These are phyloP conservation scores for Cairneyella variabilis DNA, from an alignment of 495 filamentous ascomycete species.

Conservation along the genomic window DNA sequence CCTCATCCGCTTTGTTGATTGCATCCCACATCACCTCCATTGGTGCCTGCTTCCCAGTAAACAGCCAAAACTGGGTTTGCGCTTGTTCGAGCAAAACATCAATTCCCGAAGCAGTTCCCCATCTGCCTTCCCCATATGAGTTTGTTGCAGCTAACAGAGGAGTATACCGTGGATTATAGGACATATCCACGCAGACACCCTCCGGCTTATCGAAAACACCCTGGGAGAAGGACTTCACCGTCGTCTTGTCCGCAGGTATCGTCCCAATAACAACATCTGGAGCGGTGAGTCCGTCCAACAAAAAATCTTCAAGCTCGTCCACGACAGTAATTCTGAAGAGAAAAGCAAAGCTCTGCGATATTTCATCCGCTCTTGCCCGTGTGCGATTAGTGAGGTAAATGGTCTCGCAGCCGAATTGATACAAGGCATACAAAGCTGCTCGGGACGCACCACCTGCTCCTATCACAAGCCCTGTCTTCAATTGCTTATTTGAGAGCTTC, in stretches of 20 bases:
- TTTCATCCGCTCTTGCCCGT: slow-evolving; percentile 1
- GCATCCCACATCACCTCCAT: slow-evolving; percentile 7
- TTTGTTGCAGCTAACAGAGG: neutral
- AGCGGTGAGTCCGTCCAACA: neutral
- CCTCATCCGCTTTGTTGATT: slow-evolving; percentile 2
- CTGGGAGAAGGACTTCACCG: neutral
- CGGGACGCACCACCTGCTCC: too few species aligned
- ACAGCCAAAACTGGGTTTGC: slow-evolving; percentile 5
- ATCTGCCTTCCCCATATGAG: neutral
- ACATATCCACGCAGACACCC: slow-evolving; percentile 4
- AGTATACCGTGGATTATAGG: slow-evolving; percentile 8
- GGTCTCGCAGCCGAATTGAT: too few species aligned
- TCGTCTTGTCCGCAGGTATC: slow-evolving; percentile 5
- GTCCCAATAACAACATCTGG: slow-evolving; percentile 7
- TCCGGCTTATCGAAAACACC: neutral
- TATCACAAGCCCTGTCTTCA: too few species aligned
- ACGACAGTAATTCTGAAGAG: slow-evolving; percentile 5
- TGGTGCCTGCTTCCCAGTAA: neutral
- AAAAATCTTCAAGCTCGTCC: neutral
- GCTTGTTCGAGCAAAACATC: slow-evolving; percentile 10
- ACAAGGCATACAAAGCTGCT: too few species aligned
- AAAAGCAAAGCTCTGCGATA: neutral
- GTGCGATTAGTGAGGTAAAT: slow-evolving; percentile 1
- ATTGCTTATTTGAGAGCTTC: too few species aligned
- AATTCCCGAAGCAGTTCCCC: slow-evolving; percentile 5